Evolutionary conservation across 495 filamentous ascomycete genomes (phyloP).

Genomic region (Staphylotrichum longicolle): DNA sequence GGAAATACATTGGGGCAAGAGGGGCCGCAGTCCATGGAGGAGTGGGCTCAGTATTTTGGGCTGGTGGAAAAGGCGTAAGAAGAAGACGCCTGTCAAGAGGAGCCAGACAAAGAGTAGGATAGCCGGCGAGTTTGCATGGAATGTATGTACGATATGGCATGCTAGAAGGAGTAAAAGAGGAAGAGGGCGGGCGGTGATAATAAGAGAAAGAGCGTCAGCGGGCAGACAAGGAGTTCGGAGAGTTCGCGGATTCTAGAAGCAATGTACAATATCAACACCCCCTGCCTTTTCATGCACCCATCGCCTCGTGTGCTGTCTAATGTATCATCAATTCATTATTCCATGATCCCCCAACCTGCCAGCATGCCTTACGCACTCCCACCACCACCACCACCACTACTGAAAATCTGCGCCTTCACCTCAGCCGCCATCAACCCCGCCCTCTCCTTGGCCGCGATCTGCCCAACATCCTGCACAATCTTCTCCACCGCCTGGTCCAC

Average conservation of each 20-base stretch:
- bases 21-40: no score
- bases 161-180: no score
- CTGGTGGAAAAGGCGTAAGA: no score
- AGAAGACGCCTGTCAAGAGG: no score
- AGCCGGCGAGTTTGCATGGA: no score
- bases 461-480: constrained; percentile 72
- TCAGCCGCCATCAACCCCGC: constrained; percentile 78
- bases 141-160: no score
- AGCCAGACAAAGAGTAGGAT: no score
- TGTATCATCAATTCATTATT: constrained; percentile 12
- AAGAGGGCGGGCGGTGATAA: no score
- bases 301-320: constrained; percentile 10
- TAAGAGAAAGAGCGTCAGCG: no score
- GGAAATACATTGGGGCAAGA: neutral
- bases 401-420: constrained; percentile 82
- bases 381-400: constrained; percentile 21
- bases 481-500: constrained; percentile 70
- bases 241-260: neutral
- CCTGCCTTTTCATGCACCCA: constrained; percentile 6
- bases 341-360: neutral
- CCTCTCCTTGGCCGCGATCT: constrained; percentile 82
- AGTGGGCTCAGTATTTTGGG: no score
- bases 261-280: constrained; percentile 10
- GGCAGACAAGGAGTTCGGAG: no score
- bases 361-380: neutral